A percentile compares a stretch with the other conserved stretches of the same genome.
Conservation (phyloP, 306 rosid genomes). For the Coriaria nepalensis region DNA sequence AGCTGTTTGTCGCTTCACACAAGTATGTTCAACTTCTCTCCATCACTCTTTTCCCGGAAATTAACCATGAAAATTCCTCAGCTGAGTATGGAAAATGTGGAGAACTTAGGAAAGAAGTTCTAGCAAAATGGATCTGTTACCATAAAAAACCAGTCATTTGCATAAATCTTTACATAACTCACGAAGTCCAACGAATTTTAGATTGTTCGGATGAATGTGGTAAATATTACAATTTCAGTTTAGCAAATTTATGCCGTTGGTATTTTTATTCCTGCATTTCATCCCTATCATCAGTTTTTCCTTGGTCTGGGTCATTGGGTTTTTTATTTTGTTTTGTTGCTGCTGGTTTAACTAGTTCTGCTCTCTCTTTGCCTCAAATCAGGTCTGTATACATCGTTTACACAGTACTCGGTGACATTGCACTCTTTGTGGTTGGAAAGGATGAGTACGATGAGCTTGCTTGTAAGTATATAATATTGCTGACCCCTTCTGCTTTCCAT, state of each 20-base stretch:
- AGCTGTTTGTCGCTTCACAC: slow-evolving; percentile 91
- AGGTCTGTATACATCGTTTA: slow-evolving; percentile 93
- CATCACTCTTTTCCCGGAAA: neutral
- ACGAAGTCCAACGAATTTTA: no score
- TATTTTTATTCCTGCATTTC: neutral
- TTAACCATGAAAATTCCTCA: no score
- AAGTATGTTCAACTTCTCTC: slow-evolving; percentile 38
- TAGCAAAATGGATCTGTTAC: no score
- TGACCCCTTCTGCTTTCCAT: slow-evolving; percentile 3
- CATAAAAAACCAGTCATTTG: no score
- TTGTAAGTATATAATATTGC: slow-evolving; percentile 32
- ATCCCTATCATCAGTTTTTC: neutral
- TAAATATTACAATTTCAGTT: no score
- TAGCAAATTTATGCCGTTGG: no score
- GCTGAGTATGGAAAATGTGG: neutral
- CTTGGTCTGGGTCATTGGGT: no score
- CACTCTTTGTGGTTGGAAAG: slow-evolving; percentile 78
- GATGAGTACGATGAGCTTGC: slow-evolving; percentile 90
- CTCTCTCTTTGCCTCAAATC: slow-evolving; percentile 11
- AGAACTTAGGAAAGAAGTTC: no score
- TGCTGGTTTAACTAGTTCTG: neutral
- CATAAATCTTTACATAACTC: no score
- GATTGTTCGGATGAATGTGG: no score
- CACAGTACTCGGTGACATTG: slow-evolving; percentile 90
- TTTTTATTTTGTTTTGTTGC: neutral